Evolutionary conservation across 306 rosid species (phyloP), one percentile per base, ranked within the genome.

Genomic region (Nissolia schottii): DNA sequence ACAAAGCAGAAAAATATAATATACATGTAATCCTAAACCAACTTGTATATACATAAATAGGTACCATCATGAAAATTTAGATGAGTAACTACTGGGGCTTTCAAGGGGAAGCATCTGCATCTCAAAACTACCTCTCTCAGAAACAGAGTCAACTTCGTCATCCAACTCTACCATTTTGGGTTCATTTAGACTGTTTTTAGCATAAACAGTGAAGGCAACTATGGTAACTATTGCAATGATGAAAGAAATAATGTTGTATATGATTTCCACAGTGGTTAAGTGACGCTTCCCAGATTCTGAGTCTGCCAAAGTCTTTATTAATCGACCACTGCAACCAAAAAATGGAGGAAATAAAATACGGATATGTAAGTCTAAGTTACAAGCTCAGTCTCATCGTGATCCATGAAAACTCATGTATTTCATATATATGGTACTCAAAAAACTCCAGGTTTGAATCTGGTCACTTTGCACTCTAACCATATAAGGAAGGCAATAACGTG

Each of bases 261-360:
- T 81, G 3, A 94, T 94, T 84, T 91, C 98, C 32, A 94, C 85
- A 0, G 89, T 80, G 8, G 97, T 91, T 79, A 94, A 51, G 56
- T 71, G 97, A 80, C 81, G 88, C 72, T 81, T 94, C 83, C 95
- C 91, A 0, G 86, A 91, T 67, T 87, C 78, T 35, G 91, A 92
- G 28, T 94, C 85, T 0, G 91, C 96, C 29, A 91, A 76, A 31
- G 97, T 91, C 87, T 75, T 89, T 77, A 94, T 79, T 67, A 94
- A 69, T 73, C 92, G 86, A 75, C 98, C 98, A 63, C 98, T 94
- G 90, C 84, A 37, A n/a, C n/a, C n/a, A n/a, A n/a, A 71, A 48
- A 29, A 38, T 34, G 48, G 32, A 14, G 50, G 57, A 29, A 40
- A 53, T 51, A 61, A 0, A 70, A 27, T 29, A 7, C 64, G 5